A percentile compares a stretch with the other conserved stretches of the same genome.
Conservation (phyloP, 1,284 basidiomycete genomes). For the Phylloboletellus chloephorus region DNA sequence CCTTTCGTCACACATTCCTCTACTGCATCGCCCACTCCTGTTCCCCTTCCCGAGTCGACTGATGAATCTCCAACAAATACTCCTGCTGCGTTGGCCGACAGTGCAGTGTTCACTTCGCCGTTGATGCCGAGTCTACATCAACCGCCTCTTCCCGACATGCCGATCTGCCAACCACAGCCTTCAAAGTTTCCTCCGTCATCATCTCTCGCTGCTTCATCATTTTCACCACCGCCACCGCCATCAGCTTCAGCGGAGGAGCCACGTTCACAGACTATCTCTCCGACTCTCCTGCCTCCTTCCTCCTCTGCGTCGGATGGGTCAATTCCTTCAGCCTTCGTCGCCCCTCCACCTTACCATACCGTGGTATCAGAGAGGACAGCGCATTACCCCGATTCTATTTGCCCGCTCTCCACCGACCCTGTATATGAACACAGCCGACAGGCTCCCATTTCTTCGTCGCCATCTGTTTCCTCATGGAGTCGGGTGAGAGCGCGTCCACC, state of each 20-base stretch:
- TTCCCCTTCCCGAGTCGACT: constrained; percentile 20
- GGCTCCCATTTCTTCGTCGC: too few species aligned
- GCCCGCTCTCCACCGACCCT: constrained; percentile 2
- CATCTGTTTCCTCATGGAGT: constrained; percentile 13
- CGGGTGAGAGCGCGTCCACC: constrained; percentile 40
- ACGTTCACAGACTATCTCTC: constrained; percentile 3
- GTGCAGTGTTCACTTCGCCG: not conserved
- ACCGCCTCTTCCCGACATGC: not conserved
- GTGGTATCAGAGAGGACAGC: constrained; percentile 31
- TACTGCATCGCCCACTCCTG: constrained; percentile 6
- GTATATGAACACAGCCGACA: constrained; percentile 4
- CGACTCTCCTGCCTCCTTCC: not conserved
- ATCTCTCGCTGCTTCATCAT: constrained; percentile 13
- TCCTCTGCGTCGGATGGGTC: constrained; percentile 7
- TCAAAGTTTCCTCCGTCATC: constrained; percentile 2
- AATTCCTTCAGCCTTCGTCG: constrained; percentile 31
- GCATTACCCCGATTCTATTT: constrained; percentile 2
- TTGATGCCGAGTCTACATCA: constrained; percentile 6
- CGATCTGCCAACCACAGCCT: constrained; percentile 1
- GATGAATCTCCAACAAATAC: constrained; percentile 10
- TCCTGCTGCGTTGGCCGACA: not conserved
- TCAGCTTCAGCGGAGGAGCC: constrained; percentile 4
- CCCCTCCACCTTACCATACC: constrained; percentile 50
- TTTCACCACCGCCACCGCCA: constrained; percentile 16
- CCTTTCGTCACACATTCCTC: constrained; percentile 2